Evolutionary conservation across 225 moss, liverwort and hornwort species (phyloP).

Genomic region (Neckera pumila): DNA sequence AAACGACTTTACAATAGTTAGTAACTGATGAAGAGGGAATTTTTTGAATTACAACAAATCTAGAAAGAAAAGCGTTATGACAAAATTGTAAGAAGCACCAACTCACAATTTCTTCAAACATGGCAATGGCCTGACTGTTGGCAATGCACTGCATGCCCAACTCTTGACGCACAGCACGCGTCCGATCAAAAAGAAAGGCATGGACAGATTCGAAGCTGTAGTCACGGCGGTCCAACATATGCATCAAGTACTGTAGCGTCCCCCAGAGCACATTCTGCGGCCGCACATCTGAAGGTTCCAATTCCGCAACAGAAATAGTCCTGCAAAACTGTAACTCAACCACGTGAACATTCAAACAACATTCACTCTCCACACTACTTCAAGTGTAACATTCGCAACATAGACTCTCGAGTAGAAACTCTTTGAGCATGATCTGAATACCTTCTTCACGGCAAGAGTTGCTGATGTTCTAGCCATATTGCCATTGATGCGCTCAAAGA

Average conservation of each 20-base stretch:
- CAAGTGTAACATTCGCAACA: neutral
- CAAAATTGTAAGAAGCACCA: neutral
- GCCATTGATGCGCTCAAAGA: conserved; percentile 88
- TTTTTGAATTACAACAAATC: neutral
- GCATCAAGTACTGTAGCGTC: conserved; percentile 74
- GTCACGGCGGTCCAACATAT: conserved; percentile 74
- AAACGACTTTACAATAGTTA: neutral
- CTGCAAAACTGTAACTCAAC: conserved; percentile 80
- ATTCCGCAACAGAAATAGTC: conserved; percentile 72
- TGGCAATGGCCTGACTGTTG: conserved; percentile 65
- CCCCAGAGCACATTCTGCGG: conserved; percentile 79
- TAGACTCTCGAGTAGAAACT: neutral
- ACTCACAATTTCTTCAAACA: conserved; percentile 91
- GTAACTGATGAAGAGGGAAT: neutral
- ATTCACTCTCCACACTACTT: neutral
- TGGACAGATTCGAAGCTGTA: conserved; percentile 73
- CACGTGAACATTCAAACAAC: neutral
- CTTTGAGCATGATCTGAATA: conserved; percentile 2
- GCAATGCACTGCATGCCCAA: conserved; percentile 87
- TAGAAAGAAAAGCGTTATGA: neutral
- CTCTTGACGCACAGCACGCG: conserved; percentile 90
- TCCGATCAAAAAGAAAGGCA: conserved; percentile 85
- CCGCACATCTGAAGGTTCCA: conserved; percentile 79
- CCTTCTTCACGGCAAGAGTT: conserved; percentile 95
- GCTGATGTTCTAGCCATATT: conserved; percentile 66